phyloP scores from a whole-genome alignment of 176 grass and related monocot genomes.

The Thinopyrum elongatum region DNA sequence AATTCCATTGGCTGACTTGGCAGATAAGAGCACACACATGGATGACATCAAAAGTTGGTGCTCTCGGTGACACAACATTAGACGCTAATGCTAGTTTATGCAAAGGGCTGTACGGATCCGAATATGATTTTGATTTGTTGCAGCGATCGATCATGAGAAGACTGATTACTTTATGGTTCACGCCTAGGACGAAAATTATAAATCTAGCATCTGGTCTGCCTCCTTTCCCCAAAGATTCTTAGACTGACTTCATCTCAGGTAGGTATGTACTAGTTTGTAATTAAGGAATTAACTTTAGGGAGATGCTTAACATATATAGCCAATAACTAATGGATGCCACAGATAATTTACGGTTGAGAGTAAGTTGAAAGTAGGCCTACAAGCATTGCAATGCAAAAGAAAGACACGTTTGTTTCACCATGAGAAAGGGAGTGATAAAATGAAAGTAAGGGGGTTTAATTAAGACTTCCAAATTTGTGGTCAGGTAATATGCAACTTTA shows the following conservation, averaged over 20 bases:
- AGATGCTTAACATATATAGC: background rate
- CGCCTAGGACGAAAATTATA: conserved; percentile 23
- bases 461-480: background rate
- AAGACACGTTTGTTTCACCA: background rate
- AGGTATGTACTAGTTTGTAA: background rate
- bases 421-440: too few relatives aligned
- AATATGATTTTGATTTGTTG: conserved; percentile 31
- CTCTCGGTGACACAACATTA: background rate
- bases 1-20: background rate
- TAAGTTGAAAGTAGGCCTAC: background rate
- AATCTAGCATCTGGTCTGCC: conserved; percentile 18
- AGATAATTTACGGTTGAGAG: background rate
- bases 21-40: conserved; percentile 2
- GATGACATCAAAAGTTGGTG: conserved; percentile 6
- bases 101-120: conserved; percentile 21
- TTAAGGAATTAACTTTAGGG: background rate
- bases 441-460: too few relatives aligned
- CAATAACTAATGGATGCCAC: background rate
- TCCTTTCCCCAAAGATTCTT: conserved; percentile 50
- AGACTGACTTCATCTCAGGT: conserved; percentile 31
- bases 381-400: background rate
- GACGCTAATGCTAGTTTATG: conserved; percentile 4
- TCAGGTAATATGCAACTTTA: background rate
- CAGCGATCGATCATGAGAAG: conserved; percentile 11
- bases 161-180: conserved; percentile 30